Conservation (phyloP, 164 flowering plant genomes). For the Houttuynia cordata region DNA sequence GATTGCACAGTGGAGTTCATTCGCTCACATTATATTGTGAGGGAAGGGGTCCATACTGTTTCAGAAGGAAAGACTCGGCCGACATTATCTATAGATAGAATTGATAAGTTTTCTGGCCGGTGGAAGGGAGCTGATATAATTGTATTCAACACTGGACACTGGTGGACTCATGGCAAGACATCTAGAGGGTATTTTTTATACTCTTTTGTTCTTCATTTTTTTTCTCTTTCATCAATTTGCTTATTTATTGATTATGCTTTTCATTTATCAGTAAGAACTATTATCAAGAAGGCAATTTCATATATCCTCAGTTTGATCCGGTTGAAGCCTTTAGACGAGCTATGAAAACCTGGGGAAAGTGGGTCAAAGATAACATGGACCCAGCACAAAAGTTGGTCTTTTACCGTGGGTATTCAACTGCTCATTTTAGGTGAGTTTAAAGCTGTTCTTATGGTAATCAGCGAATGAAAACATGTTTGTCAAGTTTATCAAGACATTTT, state of each 20-base stretch:
- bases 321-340: slow-evolving; percentile 79
- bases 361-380: slow-evolving; percentile 53
- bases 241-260: not conserved
- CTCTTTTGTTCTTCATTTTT: slow-evolving; percentile 3
- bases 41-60: slow-evolving; percentile 63
- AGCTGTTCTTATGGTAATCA: not conserved
- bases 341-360: slow-evolving; percentile 74
- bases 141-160: slow-evolving; percentile 88
- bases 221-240: not conserved
- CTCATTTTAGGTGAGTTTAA: slow-evolving; percentile 65
- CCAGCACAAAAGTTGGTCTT: slow-evolving; percentile 49
- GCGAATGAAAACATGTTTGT: not conserved
- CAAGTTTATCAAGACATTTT: not conserved
- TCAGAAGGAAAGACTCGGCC: slow-evolving; percentile 71
- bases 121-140: slow-evolving; percentile 90
- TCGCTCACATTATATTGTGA: slow-evolving; percentile 88
- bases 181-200: slow-evolving; percentile 54
- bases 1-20: slow-evolving; percentile 75
- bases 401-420: slow-evolving; percentile 86
- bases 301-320: slow-evolving; percentile 78
- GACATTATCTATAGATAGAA: slow-evolving; percentile 63
- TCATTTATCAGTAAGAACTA: slow-evolving; percentile 76
- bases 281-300: slow-evolving; percentile 66
- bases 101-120: slow-evolving; percentile 56
- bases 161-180: slow-evolving; percentile 98